These are phyloP conservation scores for Micractinium conductrix DNA, from an alignment of 139 green algal species.

Conservation along the genomic window DNA sequence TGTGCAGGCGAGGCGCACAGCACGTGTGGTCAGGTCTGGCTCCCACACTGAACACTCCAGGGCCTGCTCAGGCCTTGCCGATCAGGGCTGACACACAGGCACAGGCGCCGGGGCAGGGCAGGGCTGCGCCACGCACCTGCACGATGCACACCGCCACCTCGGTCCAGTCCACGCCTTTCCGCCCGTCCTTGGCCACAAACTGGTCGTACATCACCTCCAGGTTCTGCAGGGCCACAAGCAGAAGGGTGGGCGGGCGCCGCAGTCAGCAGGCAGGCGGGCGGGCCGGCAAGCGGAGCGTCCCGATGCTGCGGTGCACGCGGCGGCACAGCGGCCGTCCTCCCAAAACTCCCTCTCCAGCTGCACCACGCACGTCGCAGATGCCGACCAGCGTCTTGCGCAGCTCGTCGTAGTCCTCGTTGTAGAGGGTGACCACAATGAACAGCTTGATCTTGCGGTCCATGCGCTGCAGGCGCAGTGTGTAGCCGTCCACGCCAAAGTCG, in stretches of 20 bases:
- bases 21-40: background rate
- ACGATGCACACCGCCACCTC: conserved; percentile 54
- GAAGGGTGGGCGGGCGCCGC: background rate
- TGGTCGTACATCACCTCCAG: conserved; percentile 53
- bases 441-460: conserved; percentile 48
- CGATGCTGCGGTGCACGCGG: no score
- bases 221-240: conserved; percentile 39
- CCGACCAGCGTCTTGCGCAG: conserved; percentile 53
- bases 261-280: background rate
- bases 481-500: conserved; percentile 56
- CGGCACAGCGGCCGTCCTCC: no score
- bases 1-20: background rate
- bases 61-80: no score
- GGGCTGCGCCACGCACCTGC: no score
- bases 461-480: conserved; percentile 51
- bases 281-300: no score
- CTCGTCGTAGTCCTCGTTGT: conserved; percentile 56
- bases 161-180: conserved; percentile 51
- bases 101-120: no score
- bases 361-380: conserved; percentile 38
- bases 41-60: no score
- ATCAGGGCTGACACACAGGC: no score
- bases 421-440: conserved; percentile 52
- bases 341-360: no score
- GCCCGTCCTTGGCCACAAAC: conserved; percentile 40